Evolutionary conservation across 805 yeast genomes (phyloP).

Genomic region (Nakazawaea wyomingensis): DNA sequence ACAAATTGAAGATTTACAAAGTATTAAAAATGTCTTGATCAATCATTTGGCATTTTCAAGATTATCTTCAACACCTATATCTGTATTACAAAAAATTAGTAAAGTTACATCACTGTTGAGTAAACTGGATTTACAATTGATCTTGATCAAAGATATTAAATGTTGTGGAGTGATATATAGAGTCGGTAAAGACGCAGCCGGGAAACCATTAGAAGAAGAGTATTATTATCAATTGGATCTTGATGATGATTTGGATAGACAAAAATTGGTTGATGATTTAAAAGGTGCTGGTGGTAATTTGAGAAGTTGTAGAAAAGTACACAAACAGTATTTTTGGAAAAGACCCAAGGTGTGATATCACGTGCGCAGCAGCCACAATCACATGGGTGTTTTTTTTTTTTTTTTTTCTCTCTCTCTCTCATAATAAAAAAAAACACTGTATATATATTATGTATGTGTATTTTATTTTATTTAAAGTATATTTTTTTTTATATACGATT

Average conservation of each 20-base stretch:
- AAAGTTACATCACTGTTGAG: slow-evolving; percentile 44
- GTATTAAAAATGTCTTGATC: slow-evolving; percentile 58
- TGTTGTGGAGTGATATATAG: slow-evolving; percentile 88
- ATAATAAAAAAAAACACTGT: no score
- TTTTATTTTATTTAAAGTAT: neutral
- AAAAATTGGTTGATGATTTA: slow-evolving; percentile 61
- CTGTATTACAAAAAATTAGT: slow-evolving; percentile 59
- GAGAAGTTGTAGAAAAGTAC: slow-evolving; percentile 88
- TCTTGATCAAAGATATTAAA: slow-evolving; percentile 36
- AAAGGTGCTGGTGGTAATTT: slow-evolving; percentile 75
- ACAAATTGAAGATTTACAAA: slow-evolving; percentile 37
- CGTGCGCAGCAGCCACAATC: no score
- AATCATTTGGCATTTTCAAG: slow-evolving; percentile 91
- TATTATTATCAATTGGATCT: slow-evolving; percentile 85
- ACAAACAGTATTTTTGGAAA: slow-evolving; percentile 82
- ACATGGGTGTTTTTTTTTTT: no score
- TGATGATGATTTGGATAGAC: slow-evolving; percentile 70
- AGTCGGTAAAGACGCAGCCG: slow-evolving; percentile 94
- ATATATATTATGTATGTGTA: no score
- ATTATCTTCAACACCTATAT: slow-evolving; percentile 81
- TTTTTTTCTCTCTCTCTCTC: neutral
- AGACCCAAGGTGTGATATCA: slow-evolving; percentile 36
- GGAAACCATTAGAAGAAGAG: slow-evolving; percentile 89
- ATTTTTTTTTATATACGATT: neutral
- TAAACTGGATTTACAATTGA: slow-evolving; percentile 38